Evolutionary conservation across 1,139 yeast genomes (phyloP), one percentile per base, ranked within the genome.

Genomic region (Eremothecium coryli): DNA sequence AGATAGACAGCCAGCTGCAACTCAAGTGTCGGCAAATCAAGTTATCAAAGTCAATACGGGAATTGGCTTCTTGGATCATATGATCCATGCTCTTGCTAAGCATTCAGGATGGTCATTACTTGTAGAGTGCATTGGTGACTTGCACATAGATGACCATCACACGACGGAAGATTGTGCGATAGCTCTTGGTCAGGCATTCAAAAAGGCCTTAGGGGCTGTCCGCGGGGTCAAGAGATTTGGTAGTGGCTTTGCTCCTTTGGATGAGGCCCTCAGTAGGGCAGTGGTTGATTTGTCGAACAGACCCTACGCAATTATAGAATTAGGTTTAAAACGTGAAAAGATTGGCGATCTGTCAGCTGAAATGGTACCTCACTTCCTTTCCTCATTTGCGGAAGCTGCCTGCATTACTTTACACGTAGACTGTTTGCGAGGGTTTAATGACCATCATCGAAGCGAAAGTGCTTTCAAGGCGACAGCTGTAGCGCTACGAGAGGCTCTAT

Each of bases 71-170:
- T 66, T 90, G 42, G 98, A 90, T 63, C 98, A 90, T 60, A 90
- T 90, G 98, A 67, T 90, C 29, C 96, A 88, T 53, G 98, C 98
- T 0, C 68, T 90, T 48, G 96, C 97, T 28, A 90, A 90, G 56
- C 98, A 90, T 60, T 69, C 93, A 1, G 98, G 98, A 10, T 90
- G 98, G 98, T 84, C 95, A 14, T 60, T 90, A 41, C 66, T 82
- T 22, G 71, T 90, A 18, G 94, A 82, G 54, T 88, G 97, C 61
- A 71, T 81, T 41, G 98, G 98, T 25, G 98, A 90, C 56, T 66
- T 86, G 52, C 94, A 86, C 59, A 88, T 90, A 36, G 98, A 90
- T 57, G 98, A 90, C 61, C 98, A 90, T 59, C 98, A 90, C 59
- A 78, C 95, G 1, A 82, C 95, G 4, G 98, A 90, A 60, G 98